Evolutionary conservation across 495 filamentous ascomycete genomes (phyloP).

Genomic region (Talaromyces borbonicus): DNA sequence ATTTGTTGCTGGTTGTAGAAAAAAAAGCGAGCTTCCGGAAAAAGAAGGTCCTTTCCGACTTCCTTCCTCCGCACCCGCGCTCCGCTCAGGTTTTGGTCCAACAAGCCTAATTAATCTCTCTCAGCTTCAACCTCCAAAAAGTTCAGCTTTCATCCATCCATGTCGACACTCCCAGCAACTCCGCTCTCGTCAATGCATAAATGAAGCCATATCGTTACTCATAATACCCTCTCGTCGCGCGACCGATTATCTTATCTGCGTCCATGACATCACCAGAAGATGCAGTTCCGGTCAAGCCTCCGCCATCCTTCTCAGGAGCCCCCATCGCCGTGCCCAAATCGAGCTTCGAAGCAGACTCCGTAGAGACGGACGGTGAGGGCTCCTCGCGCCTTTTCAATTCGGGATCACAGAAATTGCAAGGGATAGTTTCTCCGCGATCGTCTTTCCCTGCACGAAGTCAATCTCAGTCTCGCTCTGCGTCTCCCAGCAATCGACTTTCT

Average conservation of each 20-base stretch:
- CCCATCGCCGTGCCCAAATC: conserved; percentile 42
- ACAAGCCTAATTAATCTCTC: too few relatives aligned
- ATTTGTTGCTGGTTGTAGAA: too few relatives aligned
- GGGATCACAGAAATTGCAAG: conserved; percentile 39
- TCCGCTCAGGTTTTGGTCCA: too few relatives aligned
- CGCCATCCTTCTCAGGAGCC: conserved; percentile 44
- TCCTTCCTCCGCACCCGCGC: too few relatives aligned
- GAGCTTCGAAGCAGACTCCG: conserved; percentile 31
- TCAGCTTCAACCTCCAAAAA: too few relatives aligned
- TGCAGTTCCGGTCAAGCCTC: conserved; percentile 51
- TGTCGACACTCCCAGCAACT: not conserved
- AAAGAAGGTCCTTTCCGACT: too few relatives aligned
- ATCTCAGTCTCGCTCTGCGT: conserved; percentile 50
- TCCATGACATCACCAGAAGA: conserved; percentile 55
- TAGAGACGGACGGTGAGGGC: too few relatives aligned
- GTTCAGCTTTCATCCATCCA: not conserved
- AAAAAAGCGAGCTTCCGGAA: too few relatives aligned
- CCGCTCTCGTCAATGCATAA: conserved; percentile 5
- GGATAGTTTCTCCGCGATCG: conserved; percentile 40
- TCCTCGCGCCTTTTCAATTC: conserved; percentile 33
- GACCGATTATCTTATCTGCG: conserved; percentile 15
- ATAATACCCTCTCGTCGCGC: conserved; percentile 1
- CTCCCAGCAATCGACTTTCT: conserved; percentile 42
- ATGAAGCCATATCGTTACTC: conserved; percentile 5
- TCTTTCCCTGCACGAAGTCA: conserved; percentile 29